A percentile compares a stretch with the other conserved stretches of the same genome.
Evolutionary conservation across 345 rosid species (phyloP).

Genomic region (Citrus glauca): DNA sequence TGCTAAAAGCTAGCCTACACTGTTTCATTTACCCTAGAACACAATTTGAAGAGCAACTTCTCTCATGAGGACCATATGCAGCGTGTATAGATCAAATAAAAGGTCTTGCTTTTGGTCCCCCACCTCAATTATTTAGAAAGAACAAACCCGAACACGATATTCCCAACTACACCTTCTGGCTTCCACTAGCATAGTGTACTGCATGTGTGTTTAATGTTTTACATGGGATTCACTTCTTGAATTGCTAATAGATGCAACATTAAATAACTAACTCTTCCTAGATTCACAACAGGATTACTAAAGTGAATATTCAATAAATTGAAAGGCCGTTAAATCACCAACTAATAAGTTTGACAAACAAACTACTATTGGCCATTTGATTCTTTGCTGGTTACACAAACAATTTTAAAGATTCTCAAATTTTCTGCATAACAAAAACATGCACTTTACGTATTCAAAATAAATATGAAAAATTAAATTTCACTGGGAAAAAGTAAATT

Average conservation of each 20-base stretch:
- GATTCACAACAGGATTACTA: background rate
- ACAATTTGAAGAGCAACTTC: conserved; percentile 6
- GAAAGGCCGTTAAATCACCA: background rate
- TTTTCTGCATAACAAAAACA: background rate
- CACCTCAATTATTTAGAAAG: conserved; percentile 17
- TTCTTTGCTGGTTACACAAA: conserved; percentile 9
- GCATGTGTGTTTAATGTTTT: background rate
- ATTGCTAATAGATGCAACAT: background rate
- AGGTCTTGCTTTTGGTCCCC: conserved; percentile 21
- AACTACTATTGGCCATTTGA: conserved; percentile 8
- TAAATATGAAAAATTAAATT: background rate
- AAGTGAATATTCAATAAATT: background rate
- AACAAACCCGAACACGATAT: background rate
- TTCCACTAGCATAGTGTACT: conserved; percentile 5
- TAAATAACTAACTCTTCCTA: background rate
- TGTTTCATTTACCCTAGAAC: conserved; percentile 2
- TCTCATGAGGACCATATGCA: background rate
- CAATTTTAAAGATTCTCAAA: background rate
- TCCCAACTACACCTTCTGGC: background rate
- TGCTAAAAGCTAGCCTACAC: conserved; percentile 12
- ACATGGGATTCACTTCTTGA: background rate
- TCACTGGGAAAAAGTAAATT: background rate
- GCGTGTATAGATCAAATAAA: background rate
- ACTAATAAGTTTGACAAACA: conserved; percentile 8
- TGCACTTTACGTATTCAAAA: background rate